A percentile compares a stretch with the other conserved stretches of the same genome.
Conservation (phyloP, 768 basidiomycete genomes). For the Sarcomyxa edulis region DNA sequence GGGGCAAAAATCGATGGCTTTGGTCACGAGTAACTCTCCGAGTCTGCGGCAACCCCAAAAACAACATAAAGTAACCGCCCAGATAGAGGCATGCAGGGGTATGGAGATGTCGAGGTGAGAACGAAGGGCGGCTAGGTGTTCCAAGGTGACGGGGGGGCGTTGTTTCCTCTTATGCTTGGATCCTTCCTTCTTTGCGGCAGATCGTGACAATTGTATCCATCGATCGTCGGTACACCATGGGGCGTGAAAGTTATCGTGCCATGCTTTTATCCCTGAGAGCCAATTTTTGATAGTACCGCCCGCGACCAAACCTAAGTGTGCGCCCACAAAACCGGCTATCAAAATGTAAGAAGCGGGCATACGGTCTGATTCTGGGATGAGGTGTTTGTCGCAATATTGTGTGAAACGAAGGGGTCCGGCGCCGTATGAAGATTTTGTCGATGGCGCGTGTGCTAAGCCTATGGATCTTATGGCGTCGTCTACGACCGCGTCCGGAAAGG, state of each 20-base stretch:
- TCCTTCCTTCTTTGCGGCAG: slow-evolving; percentile 15
- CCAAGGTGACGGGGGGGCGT: slow-evolving; percentile 26
- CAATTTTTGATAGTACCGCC: slow-evolving; percentile 24
- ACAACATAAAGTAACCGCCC: slow-evolving; percentile 23
- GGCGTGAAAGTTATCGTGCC: slow-evolving; percentile 30
- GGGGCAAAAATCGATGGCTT: slow-evolving; percentile 8
- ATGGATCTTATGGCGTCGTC: slow-evolving; percentile 6
- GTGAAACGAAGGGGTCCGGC: slow-evolving; percentile 28
- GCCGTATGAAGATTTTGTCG: slow-evolving; percentile 24
- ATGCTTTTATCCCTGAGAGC: slow-evolving; percentile 28
- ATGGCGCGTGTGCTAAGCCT: slow-evolving; percentile 12
- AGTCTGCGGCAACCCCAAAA: slow-evolving; percentile 31
- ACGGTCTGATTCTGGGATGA: slow-evolving; percentile 19
- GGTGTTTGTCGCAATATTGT: slow-evolving; percentile 27
- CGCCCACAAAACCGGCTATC: slow-evolving; percentile 22
- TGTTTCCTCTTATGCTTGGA: slow-evolving; percentile 11
- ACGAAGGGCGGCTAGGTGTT: slow-evolving; percentile 22
- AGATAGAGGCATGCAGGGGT: slow-evolving; percentile 27
- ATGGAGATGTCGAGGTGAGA: slow-evolving; percentile 15
- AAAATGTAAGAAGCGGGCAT: slow-evolving; percentile 28
- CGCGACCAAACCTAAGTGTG: slow-evolving; percentile 4
- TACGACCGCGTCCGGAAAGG: slow-evolving; percentile 7
- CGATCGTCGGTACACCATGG: slow-evolving; percentile 27
- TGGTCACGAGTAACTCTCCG: slow-evolving; percentile 19
- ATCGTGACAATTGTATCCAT: slow-evolving; percentile 13